Evolutionary conservation across 192 early-diverging fungal species (phyloP), one percentile per base, ranked within the genome.

Genomic region (Jimgerdemannia lactiflua): DNA sequence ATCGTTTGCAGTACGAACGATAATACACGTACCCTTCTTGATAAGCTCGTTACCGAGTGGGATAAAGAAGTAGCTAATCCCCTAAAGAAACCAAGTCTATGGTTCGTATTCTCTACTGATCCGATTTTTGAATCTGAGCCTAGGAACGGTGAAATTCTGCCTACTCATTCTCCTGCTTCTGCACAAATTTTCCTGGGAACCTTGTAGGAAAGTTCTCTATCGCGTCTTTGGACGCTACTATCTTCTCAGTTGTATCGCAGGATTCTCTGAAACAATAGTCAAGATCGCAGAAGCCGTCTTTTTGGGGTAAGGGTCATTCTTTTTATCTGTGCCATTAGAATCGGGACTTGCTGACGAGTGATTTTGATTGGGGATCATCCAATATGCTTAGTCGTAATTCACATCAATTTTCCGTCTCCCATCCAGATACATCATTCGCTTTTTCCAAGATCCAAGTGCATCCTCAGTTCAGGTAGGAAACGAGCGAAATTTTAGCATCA

Each of bases 271-370:
- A 64, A 72, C 72, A 72, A 64, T 67, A 64, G 78, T 74, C 75
- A 82, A 82, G 81, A 82, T 82, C 74, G 72, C 77, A n/a, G 81
- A 82, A 10, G 81, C 81, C 3, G 74, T 82, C 40, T 78, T 82
- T 67, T 79, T 82, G 77, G 81, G 81, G 75, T 82, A 82, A 64
- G 78, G 70, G 3, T 4, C 39, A n/a, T 14, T 0, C 17, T 63
- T 14, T 39, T 40, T 73, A 3, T 11, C 3, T 39, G 6, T 63
- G 8, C 3, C 7, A 9, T 59, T 42, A 20, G 11, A 42, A 42
- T 4, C 3, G 8, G 43, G 65, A 68, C 18, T 20, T 43, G 29
- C 29, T 29, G 29, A 29, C 29, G 29, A 29, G 29, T 29, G 29
- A 29, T 29, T 29, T 29, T 29, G 29, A 29, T 29, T 29, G 29